phyloP scores from a whole-genome alignment of 345 rosid genomes.

The Pistacia integerrima region DNA sequence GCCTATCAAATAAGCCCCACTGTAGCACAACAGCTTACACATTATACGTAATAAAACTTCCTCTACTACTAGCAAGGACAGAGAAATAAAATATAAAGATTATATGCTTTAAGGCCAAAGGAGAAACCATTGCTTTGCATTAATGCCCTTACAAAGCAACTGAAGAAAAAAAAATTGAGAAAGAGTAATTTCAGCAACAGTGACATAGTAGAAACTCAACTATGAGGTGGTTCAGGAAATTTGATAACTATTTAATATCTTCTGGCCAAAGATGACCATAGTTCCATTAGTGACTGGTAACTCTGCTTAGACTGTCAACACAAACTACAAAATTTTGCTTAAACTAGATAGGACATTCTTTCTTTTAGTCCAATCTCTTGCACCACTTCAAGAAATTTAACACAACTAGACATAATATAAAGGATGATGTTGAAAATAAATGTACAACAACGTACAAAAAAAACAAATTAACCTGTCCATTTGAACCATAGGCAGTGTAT shows the following conservation, averaged over 20 bases:
- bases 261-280: not conserved
- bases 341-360: too few relatives aligned
- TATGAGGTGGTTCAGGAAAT: not conserved
- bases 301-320: not conserved
- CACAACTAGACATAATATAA: not conserved
- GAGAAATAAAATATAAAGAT: too few relatives aligned
- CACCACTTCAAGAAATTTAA: too few relatives aligned
- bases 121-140: not conserved
- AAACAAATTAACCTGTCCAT: constrained; percentile 65
- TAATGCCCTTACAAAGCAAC: not conserved
- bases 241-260: not conserved
- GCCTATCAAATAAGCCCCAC: constrained; percentile 93
- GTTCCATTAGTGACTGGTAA: not conserved
- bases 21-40: constrained; percentile 26
- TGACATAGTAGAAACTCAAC: not conserved
- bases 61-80: too few relatives aligned
- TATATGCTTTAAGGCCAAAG: not conserved
- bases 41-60: not conserved
- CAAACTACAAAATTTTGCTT: not conserved
- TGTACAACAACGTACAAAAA: constrained; percentile 1
- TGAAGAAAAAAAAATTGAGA: not conserved
- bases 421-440: not conserved
- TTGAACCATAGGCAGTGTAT: constrained; percentile 84
- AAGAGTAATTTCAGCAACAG: not conserved
- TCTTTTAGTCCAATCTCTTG: too few relatives aligned